phyloP scores from a whole-genome alignment of 2,329 filamentous ascomycete genomes.

The Fusarium stilboides region DNA sequence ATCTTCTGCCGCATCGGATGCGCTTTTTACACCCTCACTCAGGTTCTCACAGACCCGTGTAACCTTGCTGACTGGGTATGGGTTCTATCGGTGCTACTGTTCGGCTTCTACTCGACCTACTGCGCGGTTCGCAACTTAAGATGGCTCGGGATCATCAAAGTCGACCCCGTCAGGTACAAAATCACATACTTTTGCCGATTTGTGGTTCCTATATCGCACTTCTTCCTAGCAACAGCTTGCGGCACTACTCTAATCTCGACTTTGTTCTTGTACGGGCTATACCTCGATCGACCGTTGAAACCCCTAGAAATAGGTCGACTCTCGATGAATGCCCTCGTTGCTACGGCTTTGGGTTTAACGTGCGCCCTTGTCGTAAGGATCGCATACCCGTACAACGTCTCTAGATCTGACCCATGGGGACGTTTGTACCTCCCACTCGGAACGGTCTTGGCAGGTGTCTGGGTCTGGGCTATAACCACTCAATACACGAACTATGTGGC shows the following conservation, averaged over 20 bases:
- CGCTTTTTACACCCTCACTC: constrained; percentile 38
- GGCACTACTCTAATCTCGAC: constrained; percentile 32
- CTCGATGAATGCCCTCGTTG: constrained; percentile 25
- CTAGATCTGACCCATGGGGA: constrained; percentile 40
- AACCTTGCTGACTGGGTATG: constrained; percentile 44
- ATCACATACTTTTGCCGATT: constrained; percentile 21
- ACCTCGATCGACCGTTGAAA: constrained; percentile 24
- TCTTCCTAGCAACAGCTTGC: constrained; percentile 36
- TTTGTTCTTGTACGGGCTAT: constrained; percentile 39
- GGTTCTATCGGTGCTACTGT: constrained; percentile 41
- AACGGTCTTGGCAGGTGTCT: constrained; percentile 10
- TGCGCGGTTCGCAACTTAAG: constrained; percentile 35
- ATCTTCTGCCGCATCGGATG: constrained; percentile 34
- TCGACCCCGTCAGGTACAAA: constrained; percentile 23
- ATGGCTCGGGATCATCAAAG: constrained; percentile 33
- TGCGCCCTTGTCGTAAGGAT: constrained; percentile 26
- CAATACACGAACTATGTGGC: neutral
- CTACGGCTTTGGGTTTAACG: constrained; percentile 34
- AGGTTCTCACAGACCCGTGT: constrained; percentile 41
- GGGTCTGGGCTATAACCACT: neutral
- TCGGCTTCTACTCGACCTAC: constrained; percentile 41
- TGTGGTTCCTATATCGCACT: constrained; percentile 37
- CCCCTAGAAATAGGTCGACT: constrained; percentile 21
- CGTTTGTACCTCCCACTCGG: constrained; percentile 37
- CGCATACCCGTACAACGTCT: constrained; percentile 7